Conservation (phyloP, 768 basidiomycete genomes). For the Boletus rubroflammeus region DNA sequence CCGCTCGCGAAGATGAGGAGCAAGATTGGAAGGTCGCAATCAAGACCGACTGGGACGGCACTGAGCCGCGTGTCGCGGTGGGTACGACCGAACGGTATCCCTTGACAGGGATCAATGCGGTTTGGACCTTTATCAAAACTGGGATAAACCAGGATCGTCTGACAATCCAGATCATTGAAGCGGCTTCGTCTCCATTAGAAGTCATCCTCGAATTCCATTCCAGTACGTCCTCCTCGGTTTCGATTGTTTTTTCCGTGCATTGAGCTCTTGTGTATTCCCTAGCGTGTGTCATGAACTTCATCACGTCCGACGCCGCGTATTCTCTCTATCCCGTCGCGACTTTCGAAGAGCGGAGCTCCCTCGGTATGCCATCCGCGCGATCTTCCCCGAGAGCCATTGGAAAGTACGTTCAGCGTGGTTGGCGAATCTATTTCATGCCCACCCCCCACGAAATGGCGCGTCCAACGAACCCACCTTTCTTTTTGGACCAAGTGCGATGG, state of each 20-base stretch:
- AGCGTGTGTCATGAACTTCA: constrained; percentile 34
- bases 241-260: not conserved
- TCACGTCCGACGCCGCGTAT: constrained; percentile 39
- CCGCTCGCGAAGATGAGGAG: constrained; percentile 20
- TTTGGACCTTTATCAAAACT: constrained; percentile 26
- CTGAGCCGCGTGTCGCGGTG: not conserved
- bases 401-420: constrained; percentile 40
- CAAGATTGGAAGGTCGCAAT: constrained; percentile 11
- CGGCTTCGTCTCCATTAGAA: constrained; percentile 16
- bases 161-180: constrained; percentile 41
- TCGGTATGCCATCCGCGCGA: constrained; percentile 16
- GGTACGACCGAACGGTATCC: not conserved
- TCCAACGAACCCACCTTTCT: constrained; percentile 11
- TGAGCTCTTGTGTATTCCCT: constrained; percentile 13
- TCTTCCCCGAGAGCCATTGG: constrained; percentile 7
- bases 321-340: constrained; percentile 41
- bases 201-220: constrained; percentile 47
- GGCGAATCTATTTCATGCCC: constrained; percentile 9
- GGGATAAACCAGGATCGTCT: not conserved
- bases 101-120: not conserved
- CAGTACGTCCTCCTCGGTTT: constrained; percentile 31
- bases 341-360: constrained; percentile 31
- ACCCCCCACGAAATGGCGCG: not conserved
- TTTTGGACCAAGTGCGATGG: constrained; percentile 24
- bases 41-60: constrained; percentile 18